Conservation (phyloP, 129 eudicot genomes). For the Lonicera japonica region DNA sequence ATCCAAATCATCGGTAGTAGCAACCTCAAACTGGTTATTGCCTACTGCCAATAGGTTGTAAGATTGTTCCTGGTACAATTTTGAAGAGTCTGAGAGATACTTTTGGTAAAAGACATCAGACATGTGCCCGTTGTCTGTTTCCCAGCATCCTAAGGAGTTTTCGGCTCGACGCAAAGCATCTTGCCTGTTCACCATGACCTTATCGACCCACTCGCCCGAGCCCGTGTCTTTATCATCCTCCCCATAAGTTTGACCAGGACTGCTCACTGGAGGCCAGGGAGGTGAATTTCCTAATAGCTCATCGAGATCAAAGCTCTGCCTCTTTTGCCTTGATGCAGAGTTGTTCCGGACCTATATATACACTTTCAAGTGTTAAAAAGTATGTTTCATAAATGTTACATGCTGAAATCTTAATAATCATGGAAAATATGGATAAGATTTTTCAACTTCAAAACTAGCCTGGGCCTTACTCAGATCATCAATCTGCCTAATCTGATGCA, state of each 20-base stretch:
- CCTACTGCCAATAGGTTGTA: constrained; percentile 33
- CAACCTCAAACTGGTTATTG: constrained; percentile 49
- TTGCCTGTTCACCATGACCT: constrained; percentile 95
- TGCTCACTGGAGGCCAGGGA: constrained; percentile 81
- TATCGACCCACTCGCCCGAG: constrained; percentile 94
- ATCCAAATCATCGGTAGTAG: constrained; percentile 55
- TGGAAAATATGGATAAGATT: background rate
- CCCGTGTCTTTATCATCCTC: constrained; percentile 66
- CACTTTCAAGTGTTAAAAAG: background rate
- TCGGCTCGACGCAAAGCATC: constrained; percentile 42
- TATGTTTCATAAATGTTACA: background rate
- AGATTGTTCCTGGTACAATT: constrained; percentile 48
- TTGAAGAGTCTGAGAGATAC: constrained; percentile 48
- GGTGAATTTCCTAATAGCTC: constrained; percentile 78
- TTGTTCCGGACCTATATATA: constrained; percentile 36
- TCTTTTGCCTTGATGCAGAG: constrained; percentile 51
- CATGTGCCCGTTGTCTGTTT: constrained; percentile 41
- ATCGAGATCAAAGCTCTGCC: constrained; percentile 76
- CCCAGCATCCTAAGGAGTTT: constrained; percentile 44
- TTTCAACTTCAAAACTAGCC: too few relatives aligned
- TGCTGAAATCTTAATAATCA: background rate
- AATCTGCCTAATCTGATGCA: too few relatives aligned
- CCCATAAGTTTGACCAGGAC: constrained; percentile 39
- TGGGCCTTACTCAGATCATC: too few relatives aligned
- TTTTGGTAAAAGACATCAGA: constrained; percentile 59